Conservation (phyloP, 257 asterid genomes). For the Scutellaria baicalensis region DNA sequence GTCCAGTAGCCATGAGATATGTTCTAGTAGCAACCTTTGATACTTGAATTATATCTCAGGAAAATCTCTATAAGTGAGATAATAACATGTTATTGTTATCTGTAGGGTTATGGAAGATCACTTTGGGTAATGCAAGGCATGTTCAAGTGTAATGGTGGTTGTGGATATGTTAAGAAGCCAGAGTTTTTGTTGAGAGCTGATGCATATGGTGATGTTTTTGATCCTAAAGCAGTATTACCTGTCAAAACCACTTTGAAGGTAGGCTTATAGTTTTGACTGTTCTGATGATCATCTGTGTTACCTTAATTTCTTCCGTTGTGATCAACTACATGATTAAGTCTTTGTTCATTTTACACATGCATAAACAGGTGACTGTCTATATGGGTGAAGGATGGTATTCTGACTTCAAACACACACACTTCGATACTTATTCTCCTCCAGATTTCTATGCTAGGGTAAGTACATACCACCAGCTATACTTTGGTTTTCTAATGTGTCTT, state of each 20-base stretch:
- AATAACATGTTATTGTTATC: slow-evolving; percentile 7
- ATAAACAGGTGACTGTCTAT: slow-evolving; percentile 62
- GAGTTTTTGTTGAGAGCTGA: slow-evolving; percentile 50
- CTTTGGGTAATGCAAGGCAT: slow-evolving; percentile 97
- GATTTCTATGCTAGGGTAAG: slow-evolving; percentile 87
- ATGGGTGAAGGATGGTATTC: slow-evolving; percentile 97
- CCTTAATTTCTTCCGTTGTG: not conserved
- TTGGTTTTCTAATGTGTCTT: not conserved
- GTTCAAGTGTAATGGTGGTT: slow-evolving; percentile 86
- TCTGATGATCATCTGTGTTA: not conserved
- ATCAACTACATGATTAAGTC: not conserved
- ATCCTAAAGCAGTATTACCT: slow-evolving; percentile 46
- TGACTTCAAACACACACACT: slow-evolving; percentile 67
- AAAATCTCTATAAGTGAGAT: not conserved
- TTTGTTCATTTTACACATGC: not conserved
- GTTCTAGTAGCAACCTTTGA: not conserved
- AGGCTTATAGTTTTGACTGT: slow-evolving; percentile 1
- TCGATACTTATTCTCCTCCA: slow-evolving; percentile 83
- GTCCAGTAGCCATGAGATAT: too few species aligned
- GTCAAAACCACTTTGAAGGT: slow-evolving; percentile 78
- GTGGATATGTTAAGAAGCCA: slow-evolving; percentile 89
- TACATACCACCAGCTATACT: not conserved
- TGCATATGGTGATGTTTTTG: slow-evolving; percentile 46
- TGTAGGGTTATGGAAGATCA: slow-evolving; percentile 88
- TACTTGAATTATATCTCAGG: not conserved